Base-by-base conservation (phyloP, 2,329 filamentous ascomycete genomes). In the Curvularia spicifera region DNA sequence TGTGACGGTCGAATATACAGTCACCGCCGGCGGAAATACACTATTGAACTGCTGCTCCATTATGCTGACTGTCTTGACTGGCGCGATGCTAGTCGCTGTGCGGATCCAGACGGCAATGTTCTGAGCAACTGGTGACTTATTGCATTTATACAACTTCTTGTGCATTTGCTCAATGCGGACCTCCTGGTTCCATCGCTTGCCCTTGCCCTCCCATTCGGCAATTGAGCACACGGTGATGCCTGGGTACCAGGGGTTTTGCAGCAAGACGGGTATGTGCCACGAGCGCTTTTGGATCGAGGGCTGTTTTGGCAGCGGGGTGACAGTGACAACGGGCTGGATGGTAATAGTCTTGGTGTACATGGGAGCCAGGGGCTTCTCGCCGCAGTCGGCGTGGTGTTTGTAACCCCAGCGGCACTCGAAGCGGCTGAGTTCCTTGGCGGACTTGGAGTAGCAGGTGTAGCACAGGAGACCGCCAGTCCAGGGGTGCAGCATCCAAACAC, bases 401-500 rank as follows among this genome's bases (percentile, higher is more conserved):
- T 50, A 49, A 12, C 65, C 63, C 26, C 45, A 53, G 10, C 58
- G 51, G 48, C 71, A 73, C n/a, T 65, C 52, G 12, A 71, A 67
- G 7, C 66, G 51, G 9, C 12, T 5, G 18, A 29, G 57, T 22
- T 66, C 33, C 8, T 58, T 26, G 3, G 46, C 9, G 10, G 64
- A 53, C 29, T 63, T 61, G 13, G 59, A 51, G 53, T 64, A 74
- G 59, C 72, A 75, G 8, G 62, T 52, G 53, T 66, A 73, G 54
- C 71, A 75, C 3, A 67, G 29, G 24, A 58, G 7, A 1, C 58
- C 56, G 7, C 29, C 10, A 4, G 47, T 57, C 70, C 71, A 74
- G 2, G 71, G 70, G 40, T 73, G 67, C 15, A 62, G 50, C 66
- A 72, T 65, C 69, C 70, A 74, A 0, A 70, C 64, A 18, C 53